A percentile compares a stretch with the other conserved stretches of the same genome.
Conservation (phyloP, 306 rosid species). For the peach (Prunus persica) region Prunus_persica_NCBIv2 NC_034015.1:16929001-16929500, state of each 20-base stretch:
- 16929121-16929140: no score
- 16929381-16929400: neutral
- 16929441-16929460: neutral
- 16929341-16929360: slow-evolving; percentile 3
- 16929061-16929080: no score
- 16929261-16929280: neutral
- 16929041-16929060: fast-evolving
- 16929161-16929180: no score
- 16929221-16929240: no score
- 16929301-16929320: slow-evolving; percentile 2
- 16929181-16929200: no score
- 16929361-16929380: neutral
- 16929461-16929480: neutral
- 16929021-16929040: no score
- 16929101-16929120: no score
- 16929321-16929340: slow-evolving; percentile 13
- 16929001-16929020: no score
- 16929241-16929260: neutral
- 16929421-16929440: neutral
- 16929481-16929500: neutral
- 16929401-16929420: neutral
- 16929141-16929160: no score
- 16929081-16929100: no score
- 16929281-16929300: neutral
- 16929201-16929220: no score